Percentiles rank a stretch among this genome's conserved stretches.
phyloP scores from a whole-genome alignment of 441 rosid genomes.

The Croton laevigatus region DNA sequence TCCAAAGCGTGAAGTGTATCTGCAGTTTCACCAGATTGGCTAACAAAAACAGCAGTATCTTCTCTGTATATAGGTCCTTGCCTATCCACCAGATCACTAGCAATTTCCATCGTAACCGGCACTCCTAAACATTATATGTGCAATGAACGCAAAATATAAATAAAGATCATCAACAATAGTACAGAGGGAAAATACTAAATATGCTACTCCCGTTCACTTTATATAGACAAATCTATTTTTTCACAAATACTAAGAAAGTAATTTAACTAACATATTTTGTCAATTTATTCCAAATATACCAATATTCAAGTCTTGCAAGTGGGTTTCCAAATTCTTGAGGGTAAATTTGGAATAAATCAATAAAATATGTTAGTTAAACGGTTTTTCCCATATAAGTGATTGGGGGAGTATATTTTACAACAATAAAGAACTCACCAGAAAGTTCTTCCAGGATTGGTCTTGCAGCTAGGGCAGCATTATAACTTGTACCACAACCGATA shows the following conservation, averaged over 20 bases:
- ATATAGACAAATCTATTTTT: too few relatives aligned
- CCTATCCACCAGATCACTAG: constrained; percentile 94
- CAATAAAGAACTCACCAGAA: constrained; percentile 54
- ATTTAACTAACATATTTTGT: too few relatives aligned
- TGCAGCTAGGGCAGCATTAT: constrained; percentile 91
- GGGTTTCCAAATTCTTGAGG: too few relatives aligned
- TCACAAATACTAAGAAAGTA: too few relatives aligned
- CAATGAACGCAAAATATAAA: neutral
- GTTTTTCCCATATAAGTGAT: too few relatives aligned
- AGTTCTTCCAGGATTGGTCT: constrained; percentile 95
- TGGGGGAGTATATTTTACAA: neutral
- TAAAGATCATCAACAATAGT: constrained; percentile 11
- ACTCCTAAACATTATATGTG: constrained; percentile 43
- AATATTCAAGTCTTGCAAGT: too few relatives aligned
- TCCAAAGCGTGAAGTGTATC: constrained; percentile 88
- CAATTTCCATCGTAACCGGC: constrained; percentile 95
- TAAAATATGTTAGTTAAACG: too few relatives aligned
- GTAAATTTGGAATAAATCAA: too few relatives aligned
- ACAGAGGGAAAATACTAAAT: neutral
- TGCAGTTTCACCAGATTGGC: constrained; percentile 99
- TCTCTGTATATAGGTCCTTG: constrained; percentile 97
- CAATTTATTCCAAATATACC: too few relatives aligned
- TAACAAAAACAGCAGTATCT: constrained; percentile 95
- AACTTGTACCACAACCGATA: constrained; percentile 95
- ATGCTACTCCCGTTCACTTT: neutral